A percentile compares a stretch with the other conserved stretches of the same genome.
phyloP scores from a whole-genome alignment of 2,329 filamentous ascomycete species.

The Stachybotrys echinatus region DNA sequence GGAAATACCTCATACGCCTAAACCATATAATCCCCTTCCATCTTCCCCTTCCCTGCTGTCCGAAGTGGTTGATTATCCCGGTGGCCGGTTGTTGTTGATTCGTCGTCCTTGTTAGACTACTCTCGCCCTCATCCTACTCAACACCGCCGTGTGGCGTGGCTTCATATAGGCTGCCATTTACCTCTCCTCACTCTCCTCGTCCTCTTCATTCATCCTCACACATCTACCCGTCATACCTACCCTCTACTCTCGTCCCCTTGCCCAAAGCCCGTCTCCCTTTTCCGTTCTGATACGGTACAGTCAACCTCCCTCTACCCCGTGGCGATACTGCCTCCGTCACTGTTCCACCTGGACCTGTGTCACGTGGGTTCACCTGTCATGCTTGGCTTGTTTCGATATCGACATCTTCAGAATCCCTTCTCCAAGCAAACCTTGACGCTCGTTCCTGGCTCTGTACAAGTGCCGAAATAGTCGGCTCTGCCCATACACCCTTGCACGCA shows the following conservation, averaged over 20 bases:
- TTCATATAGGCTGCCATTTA: too few species aligned
- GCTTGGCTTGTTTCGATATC: background rate
- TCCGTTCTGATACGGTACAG: background rate
- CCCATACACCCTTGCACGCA: background rate
- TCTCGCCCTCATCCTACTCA: too few species aligned
- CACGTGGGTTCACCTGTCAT: background rate
- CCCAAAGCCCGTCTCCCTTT: too few species aligned
- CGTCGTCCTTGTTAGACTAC: too few species aligned
- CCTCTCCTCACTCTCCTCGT: too few species aligned
- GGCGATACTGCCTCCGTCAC: background rate
- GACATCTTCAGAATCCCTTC: background rate
- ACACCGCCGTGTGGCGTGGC: too few species aligned
- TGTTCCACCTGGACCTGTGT: background rate
- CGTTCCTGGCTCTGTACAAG: background rate
- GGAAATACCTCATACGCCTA: background rate
- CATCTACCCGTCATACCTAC: too few species aligned
- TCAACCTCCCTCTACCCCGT: background rate
- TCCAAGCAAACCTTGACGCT: background rate
- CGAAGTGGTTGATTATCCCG: too few species aligned
- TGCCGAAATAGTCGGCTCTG: background rate
- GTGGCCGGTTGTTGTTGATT: too few species aligned
- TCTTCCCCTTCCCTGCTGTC: background rate
- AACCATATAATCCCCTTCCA: background rate
- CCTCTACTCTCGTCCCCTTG: too few species aligned
- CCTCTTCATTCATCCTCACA: too few species aligned